phyloP scores from a whole-genome alignment of 176 grass and related monocot genomes.

The Cenchrus purpureus region DNA sequence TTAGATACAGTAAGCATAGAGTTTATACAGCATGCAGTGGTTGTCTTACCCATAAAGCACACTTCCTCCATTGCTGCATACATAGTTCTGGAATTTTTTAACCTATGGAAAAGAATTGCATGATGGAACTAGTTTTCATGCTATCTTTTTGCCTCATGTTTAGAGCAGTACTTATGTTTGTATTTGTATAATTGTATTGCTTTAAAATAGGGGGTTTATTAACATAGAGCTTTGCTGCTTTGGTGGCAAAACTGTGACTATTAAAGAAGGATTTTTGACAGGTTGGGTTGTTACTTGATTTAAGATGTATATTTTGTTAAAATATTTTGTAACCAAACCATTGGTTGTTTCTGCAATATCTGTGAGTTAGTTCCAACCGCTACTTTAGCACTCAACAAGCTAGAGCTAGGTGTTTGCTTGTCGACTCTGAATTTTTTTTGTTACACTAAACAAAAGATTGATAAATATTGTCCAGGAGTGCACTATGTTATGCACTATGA shows the following conservation, averaged over 20 bases:
- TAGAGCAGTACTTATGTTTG: neutral
- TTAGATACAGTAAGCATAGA: neutral
- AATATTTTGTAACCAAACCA: constrained; percentile 10
- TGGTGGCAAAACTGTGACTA: neutral
- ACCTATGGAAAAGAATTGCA: neutral
- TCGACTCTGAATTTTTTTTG: neutral
- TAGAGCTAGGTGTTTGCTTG: neutral
- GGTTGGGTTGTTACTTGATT: neutral
- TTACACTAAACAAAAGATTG: neutral
- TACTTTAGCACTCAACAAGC: neutral
- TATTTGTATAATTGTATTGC: neutral
- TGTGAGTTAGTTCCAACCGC: neutral
- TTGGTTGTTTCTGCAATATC: neutral
- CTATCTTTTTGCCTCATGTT: constrained; percentile 8
- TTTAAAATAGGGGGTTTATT: neutral
- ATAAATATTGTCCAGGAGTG: neutral
- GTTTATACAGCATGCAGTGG: neutral
- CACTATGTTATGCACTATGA: neutral
- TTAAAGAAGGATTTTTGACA: neutral
- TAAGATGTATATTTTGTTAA: neutral
- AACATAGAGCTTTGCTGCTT: neutral
- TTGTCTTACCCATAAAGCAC: neutral
- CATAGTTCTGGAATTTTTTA: neutral
- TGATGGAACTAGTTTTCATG: neutral
- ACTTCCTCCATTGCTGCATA: neutral